Evolutionary conservation across 1,284 basidiomycete genomes (phyloP).

Genomic region (Malassezia obtusa): DNA sequence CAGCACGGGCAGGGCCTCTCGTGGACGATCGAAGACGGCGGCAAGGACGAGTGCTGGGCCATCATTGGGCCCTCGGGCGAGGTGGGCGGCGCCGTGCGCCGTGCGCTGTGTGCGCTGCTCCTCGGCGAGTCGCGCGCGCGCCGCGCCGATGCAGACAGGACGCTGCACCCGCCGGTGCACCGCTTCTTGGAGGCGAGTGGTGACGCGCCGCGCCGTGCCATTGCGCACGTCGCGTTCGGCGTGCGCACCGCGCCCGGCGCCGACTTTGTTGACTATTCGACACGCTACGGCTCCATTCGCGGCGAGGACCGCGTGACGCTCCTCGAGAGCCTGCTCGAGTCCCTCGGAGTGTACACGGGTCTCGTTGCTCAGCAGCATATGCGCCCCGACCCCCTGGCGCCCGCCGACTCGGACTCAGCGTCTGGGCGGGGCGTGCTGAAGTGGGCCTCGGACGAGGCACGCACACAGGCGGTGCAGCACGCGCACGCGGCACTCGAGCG

Average conservation of each 20-base stretch:
- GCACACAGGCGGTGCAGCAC: conserved; percentile 2
- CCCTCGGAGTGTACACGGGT: conserved; percentile 28
- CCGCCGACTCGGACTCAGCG: neutral
- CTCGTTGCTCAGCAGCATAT: conserved; percentile 24
- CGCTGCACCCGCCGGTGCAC: conserved; percentile 16
- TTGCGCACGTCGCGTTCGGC: conserved; percentile 34
- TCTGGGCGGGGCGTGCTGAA: conserved; percentile 23
- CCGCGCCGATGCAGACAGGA: neutral
- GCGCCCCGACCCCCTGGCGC: conserved; percentile 31
- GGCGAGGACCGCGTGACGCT: conserved; percentile 36
- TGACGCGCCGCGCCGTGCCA: conserved; percentile 5
- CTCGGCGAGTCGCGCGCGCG: conserved; percentile 10
- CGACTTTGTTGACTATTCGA: conserved; percentile 38
- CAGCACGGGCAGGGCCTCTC: neutral
- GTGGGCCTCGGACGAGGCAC: conserved; percentile 18
- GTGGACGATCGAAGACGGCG: conserved; percentile 29
- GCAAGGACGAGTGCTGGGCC: conserved; percentile 33
- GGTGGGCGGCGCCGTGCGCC: conserved; percentile 24
- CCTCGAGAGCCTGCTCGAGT: conserved; percentile 36
- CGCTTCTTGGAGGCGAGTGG: conserved; percentile 18
- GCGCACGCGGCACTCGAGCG: conserved; percentile 17
- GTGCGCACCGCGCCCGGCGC: conserved; percentile 14
- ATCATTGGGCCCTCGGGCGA: conserved; percentile 33
- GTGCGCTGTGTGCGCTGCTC: conserved; percentile 23
- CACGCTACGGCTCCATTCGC: conserved; percentile 41